A percentile compares a stretch with the other conserved stretches of the same genome.
Evolutionary conservation across 441 rosid species (phyloP).

Genomic region (Oxalis stricta): DNA sequence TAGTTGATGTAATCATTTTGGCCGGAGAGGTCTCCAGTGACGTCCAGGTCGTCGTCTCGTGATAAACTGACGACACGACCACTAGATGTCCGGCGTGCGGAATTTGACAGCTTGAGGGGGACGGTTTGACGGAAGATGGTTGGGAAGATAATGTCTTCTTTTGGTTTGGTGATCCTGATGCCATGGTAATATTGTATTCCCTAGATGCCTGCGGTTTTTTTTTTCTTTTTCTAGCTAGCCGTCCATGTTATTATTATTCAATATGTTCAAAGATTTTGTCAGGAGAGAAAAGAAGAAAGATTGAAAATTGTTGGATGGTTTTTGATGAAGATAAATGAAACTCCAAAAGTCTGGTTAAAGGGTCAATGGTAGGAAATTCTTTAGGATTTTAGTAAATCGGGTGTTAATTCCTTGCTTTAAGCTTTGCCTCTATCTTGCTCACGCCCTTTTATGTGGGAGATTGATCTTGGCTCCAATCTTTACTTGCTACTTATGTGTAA

Average conservation of each 20-base stretch:
- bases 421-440: conserved; percentile 14
- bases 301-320: too few relatives aligned
- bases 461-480: too few relatives aligned
- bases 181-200: conserved; percentile 26
- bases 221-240: not conserved
- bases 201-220: not conserved
- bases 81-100: conserved; percentile 51
- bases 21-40: conserved; percentile 43
- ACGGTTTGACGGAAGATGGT: conserved; percentile 23
- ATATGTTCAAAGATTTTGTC: too few relatives aligned
- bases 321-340: conserved; percentile 6
- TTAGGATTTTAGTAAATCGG: conserved; percentile 7
- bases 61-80: conserved; percentile 66
- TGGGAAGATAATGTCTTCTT: conserved; percentile 32
- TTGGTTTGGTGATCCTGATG: conserved; percentile 32
- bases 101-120: conserved; percentile 62
- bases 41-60: conserved; percentile 61
- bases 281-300: too few relatives aligned
- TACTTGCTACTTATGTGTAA: too few relatives aligned
- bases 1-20: conserved; percentile 72
- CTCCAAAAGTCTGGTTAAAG: not conserved
- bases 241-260: not conserved
- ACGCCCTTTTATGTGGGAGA: too few relatives aligned
- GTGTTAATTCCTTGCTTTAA: conserved; percentile 22
- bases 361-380: conserved; percentile 11